Evolutionary conservation across 352 stramenopile genomes (phyloP).

Genomic region (Albugo laibachii): DNA sequence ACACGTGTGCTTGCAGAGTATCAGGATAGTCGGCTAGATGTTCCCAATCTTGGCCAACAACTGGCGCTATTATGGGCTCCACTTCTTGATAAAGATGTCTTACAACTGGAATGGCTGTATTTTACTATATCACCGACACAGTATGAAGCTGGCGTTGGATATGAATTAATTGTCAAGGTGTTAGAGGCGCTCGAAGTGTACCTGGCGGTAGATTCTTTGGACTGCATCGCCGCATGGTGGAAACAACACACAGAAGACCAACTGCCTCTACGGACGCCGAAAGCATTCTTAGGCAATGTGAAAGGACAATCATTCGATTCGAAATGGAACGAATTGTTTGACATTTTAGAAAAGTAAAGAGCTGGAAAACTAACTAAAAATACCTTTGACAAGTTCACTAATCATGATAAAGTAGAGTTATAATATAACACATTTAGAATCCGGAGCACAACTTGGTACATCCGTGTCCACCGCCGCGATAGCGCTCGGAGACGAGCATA

Average conservation of each 20-base stretch:
- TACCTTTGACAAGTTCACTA: too few relatives aligned
- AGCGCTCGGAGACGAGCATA: slow-evolving; percentile 31
- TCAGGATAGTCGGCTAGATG: slow-evolving; percentile 51
- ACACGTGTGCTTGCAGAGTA: slow-evolving; percentile 41
- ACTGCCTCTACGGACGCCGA: too few relatives aligned
- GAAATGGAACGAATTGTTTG: too few relatives aligned
- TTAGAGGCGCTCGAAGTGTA: slow-evolving; percentile 14
- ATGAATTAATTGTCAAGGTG: slow-evolving; percentile 28
- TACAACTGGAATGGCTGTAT: slow-evolving; percentile 30
- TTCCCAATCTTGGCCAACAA: slow-evolving; percentile 34
- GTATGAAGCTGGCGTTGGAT: slow-evolving; percentile 18
- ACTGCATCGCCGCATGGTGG: slow-evolving; percentile 31
- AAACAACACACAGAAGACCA: slow-evolving; percentile 10
- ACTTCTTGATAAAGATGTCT: slow-evolving; percentile 28
- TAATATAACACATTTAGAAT: slow-evolving; percentile 20
- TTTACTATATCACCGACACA: slow-evolving; percentile 18
- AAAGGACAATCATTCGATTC: too few relatives aligned
- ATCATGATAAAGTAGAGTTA: slow-evolving; percentile 6
- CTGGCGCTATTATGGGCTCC: slow-evolving; percentile 33
- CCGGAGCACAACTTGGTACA: slow-evolving; percentile 56
- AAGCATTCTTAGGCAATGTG: too few relatives aligned
- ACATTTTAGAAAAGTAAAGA: too few relatives aligned
- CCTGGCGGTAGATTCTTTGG: slow-evolving; percentile 8
- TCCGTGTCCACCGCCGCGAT: slow-evolving; percentile 72
- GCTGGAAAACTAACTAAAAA: too few relatives aligned